phyloP scores from a whole-genome alignment of 1,284 basidiomycete species.

The Sporisorium reilianum region DNA sequence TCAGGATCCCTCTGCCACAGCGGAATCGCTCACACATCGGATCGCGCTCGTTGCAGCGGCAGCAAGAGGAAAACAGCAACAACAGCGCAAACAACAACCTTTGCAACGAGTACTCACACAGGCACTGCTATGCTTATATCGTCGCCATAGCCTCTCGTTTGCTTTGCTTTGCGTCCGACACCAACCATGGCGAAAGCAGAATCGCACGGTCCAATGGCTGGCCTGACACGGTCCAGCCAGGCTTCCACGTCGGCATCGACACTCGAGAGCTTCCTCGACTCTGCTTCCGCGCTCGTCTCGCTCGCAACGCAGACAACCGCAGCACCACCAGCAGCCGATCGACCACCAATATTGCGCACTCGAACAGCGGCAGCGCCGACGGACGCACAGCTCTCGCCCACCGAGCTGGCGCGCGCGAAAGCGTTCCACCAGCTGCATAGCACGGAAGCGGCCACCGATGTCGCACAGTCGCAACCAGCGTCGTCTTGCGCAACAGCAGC shows the following conservation, averaged over 20 bases:
- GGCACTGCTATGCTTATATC: conserved; percentile 21
- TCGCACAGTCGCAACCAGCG: not conserved
- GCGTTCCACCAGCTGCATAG: conserved; percentile 28
- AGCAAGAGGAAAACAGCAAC: not conserved
- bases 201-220: conserved; percentile 4
- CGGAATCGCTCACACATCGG: too few relatives aligned
- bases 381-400: conserved; percentile 15
- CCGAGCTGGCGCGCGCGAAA: conserved; percentile 28
- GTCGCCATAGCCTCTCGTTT: not conserved
- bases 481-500: not conserved
- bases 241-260: conserved; percentile 47
- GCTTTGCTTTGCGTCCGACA: not conserved
- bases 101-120: not conserved
- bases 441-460: too few relatives aligned
- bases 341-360: conserved; percentile 33
- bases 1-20: too few relatives aligned
- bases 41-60: not conserved
- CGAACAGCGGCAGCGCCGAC: not conserved
- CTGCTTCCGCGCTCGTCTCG: conserved; percentile 21
- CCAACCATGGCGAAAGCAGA: conserved; percentile 13
- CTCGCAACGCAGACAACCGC: not conserved
- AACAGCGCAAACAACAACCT: not conserved
- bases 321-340: conserved; percentile 2
- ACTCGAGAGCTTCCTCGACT: conserved; percentile 38
- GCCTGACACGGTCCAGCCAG: conserved; percentile 37